Base-by-base conservation (phyloP, 345 rosid genomes). In the Kandelia obovata region DNA sequence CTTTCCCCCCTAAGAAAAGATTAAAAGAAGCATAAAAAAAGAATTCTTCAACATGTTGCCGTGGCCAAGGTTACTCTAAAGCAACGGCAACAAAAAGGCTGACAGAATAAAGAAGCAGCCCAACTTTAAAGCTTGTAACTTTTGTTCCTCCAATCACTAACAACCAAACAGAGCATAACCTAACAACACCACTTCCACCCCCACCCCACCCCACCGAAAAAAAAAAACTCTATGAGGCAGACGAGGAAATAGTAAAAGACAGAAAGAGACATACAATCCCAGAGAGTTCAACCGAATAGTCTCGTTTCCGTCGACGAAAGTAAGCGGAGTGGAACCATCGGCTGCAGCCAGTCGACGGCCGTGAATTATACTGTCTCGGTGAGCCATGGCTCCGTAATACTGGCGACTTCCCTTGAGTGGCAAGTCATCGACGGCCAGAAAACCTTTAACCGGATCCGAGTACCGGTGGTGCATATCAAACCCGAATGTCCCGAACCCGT, bases 401-500 rank as follows among this genome's bases (percentile, higher is more conserved):
- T 77, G 73, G 19, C 67, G 61, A 47, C 85, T 87, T n/a, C 88
- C 96, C 69, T 82, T 85, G 77, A 76, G 83, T 32, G 96, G 99
- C 7, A 92, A 71, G 56, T 79, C 90, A 74, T 87, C 88, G 0
- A 78, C 82, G 10, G 83, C 76, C 5, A 92, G 73, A 67, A 86
- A 75, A 21, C 85, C 87, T 60, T 80, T 81, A 17, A 92, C 88
- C 32, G 88, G 86, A 82, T 95, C 99, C 21, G 99, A 92, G 73
- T 74, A 95, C 49, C 94, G 83, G 77, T 95, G 94, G 68, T 88
- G 96, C 66, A 95, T 72, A 52, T 83, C 86, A 55, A 88, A 92
- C 51, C 89, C 99, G 73, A 85, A 87, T 13, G 85, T 91, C 27
- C 86, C 85, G 55, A 80, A 78, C 15, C 81, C 87, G 30, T 25